Evolutionary conservation across 768 basidiomycete genomes (phyloP).

Genomic region (Calvatia gigantea): DNA sequence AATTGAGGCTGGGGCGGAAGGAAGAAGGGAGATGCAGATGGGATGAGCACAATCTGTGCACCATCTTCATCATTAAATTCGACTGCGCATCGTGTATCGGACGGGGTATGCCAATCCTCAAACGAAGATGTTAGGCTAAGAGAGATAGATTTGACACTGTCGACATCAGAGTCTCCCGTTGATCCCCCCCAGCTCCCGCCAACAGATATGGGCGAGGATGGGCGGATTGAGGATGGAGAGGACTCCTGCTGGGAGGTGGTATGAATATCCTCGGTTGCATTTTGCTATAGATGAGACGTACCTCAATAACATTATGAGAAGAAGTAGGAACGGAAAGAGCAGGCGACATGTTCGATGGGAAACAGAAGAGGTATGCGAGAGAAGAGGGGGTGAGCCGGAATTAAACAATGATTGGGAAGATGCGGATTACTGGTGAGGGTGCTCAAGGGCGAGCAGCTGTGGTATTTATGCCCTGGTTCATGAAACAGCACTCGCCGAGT

Average conservation of each 20-base stretch:
- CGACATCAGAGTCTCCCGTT: slow-evolving; percentile 8
- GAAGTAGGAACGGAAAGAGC: neutral
- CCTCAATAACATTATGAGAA: slow-evolving; percentile 7
- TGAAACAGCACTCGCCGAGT: too few relatives aligned
- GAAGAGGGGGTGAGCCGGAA: too few relatives aligned
- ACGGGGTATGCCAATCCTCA: slow-evolving; percentile 12
- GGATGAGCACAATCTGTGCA: slow-evolving; percentile 36
- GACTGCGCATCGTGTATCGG: neutral
- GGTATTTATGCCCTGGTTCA: too few relatives aligned
- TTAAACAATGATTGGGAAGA: too few relatives aligned
- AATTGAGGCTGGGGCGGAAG: slow-evolving; percentile 21
- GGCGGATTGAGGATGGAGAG: slow-evolving; percentile 4
- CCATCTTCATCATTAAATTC: slow-evolving; percentile 21
- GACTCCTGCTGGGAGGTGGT: neutral
- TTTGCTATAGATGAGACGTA: neutral
- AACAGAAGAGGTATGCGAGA: neutral
- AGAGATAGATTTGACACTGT: slow-evolving; percentile 7
- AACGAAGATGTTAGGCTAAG: slow-evolving; percentile 11
- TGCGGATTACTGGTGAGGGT: too few relatives aligned
- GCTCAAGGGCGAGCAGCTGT: too few relatives aligned
- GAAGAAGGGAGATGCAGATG: slow-evolving; percentile 36
- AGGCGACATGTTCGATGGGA: neutral
- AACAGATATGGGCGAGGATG: neutral
- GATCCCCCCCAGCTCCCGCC: slow-evolving; percentile 4
- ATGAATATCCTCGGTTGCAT: neutral